Conservation (phyloP, 768 basidiomycete genomes). For the Cubamyces sp. region DNA sequence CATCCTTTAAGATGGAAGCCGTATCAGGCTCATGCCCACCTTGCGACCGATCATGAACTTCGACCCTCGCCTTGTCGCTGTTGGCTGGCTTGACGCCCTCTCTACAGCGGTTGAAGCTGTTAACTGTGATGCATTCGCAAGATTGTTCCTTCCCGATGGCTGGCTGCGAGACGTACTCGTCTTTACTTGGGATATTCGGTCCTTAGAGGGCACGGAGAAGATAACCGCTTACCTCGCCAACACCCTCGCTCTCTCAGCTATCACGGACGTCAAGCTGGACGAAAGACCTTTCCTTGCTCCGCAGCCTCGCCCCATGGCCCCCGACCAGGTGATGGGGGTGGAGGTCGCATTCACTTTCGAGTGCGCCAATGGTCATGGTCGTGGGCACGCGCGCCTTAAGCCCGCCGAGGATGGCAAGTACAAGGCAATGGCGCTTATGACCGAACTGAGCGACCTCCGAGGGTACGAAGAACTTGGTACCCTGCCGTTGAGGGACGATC, state of each 20-base stretch:
- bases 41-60: conserved; percentile 3
- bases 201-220: conserved; percentile 39
- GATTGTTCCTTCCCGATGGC: conserved; percentile 40
- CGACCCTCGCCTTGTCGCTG: conserved; percentile 24
- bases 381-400: conserved; percentile 41
- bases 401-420: conserved; percentile 31
- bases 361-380: conserved; percentile 37
- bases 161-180: conserved; percentile 48
- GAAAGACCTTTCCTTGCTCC: conserved; percentile 28
- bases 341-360: conserved; percentile 44
- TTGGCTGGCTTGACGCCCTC: conserved; percentile 37
- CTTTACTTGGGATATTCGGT: conserved; percentile 48
- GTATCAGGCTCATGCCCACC: not conserved
- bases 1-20: not conserved
- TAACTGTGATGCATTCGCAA: conserved; percentile 30
- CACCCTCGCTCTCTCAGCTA: conserved; percentile 27
- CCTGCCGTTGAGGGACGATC: conserved; percentile 40
- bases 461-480: conserved; percentile 40
- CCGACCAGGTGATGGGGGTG: conserved; percentile 31
- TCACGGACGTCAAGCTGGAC: conserved; percentile 37
- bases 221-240: conserved; percentile 39
- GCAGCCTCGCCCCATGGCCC: conserved; percentile 19
- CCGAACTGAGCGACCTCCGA: conserved; percentile 38
- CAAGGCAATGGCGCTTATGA: conserved; percentile 43
- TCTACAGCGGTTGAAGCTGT: conserved; percentile 24